Evolutionary conservation across 257 asterid genomes (phyloP).

Genomic region (Rauvolfia tetraphylla): DNA sequence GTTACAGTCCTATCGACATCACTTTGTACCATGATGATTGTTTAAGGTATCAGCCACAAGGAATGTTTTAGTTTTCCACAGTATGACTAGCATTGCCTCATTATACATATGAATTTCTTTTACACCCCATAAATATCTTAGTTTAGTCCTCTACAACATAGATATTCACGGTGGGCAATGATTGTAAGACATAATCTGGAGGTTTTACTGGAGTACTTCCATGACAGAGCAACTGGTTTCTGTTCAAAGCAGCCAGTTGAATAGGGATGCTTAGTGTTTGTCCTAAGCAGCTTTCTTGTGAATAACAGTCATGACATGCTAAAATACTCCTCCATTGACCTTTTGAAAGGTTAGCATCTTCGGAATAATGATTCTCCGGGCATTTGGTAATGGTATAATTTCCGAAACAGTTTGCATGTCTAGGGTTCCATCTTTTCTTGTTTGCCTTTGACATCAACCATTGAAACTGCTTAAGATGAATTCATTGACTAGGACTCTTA

Average conservation of each 20-base stretch:
- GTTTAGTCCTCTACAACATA: not conserved
- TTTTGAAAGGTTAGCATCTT: not conserved
- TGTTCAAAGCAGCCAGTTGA: not conserved
- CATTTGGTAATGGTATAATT: not conserved
- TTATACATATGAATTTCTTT: not conserved
- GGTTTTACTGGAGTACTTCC: not conserved
- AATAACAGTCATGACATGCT: not conserved
- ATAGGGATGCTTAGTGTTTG: not conserved
- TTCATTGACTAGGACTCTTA: not conserved
- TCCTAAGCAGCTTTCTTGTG: not conserved
- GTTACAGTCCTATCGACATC: not conserved
- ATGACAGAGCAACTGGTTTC: not conserved
- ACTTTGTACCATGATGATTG: not conserved
- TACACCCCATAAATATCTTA: not conserved
- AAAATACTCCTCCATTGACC: not conserved
- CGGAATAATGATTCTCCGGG: not conserved
- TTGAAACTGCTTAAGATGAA: not conserved
- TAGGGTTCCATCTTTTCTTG: not conserved
- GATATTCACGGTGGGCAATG: not conserved
- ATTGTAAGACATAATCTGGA: not conserved
- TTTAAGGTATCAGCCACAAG: constrained; percentile 1
- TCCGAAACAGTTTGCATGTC: constrained; percentile 4
- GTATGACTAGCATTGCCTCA: not conserved
- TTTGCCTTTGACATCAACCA: not conserved
- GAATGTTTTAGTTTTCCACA: not conserved